phyloP scores from a whole-genome alignment of 1,284 basidiomycete genomes.

The Amylostereum chailletii region DNA sequence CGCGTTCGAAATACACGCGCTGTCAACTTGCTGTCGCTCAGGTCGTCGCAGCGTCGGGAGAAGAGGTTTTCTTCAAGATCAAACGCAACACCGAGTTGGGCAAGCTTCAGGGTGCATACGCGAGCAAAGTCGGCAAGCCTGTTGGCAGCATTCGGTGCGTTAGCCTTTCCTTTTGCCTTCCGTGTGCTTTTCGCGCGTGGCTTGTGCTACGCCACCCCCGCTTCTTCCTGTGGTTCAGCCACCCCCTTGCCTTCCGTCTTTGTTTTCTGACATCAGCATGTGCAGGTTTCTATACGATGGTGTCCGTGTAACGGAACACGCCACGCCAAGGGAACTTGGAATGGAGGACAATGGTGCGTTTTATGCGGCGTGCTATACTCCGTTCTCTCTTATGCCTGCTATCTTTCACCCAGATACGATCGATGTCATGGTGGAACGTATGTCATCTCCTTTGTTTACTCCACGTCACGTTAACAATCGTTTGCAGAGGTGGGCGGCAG shows the following conservation, averaged over 20 bases:
- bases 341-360: constrained; percentile 78
- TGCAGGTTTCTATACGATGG: constrained; percentile 84
- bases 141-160: constrained; percentile 78
- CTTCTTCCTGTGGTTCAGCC: background rate
- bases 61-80: constrained; percentile 98
- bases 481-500: constrained; percentile 10
- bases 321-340: constrained; percentile 75
- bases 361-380: background rate
- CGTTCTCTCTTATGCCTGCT: background rate
- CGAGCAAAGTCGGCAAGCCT: constrained; percentile 89
- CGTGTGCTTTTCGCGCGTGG: background rate
- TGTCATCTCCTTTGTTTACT: constrained; percentile 25
- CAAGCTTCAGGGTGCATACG: constrained; percentile 92
- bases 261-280: background rate
- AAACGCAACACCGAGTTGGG: constrained; percentile 90
- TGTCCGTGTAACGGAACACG: constrained; percentile 71
- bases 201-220: constrained; percentile 1
- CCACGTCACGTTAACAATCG: too few relatives aligned
- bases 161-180: background rate
- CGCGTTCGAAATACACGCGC: background rate
- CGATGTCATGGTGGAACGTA: constrained; percentile 91
- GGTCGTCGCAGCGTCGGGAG: constrained; percentile 72
- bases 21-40: constrained; percentile 17
- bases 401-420: constrained; percentile 53
- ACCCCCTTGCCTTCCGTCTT: background rate